Evolutionary conservation across 208 protist genomes (phyloP).

Genomic region (Kentomonas sorsogonicus): DNA sequence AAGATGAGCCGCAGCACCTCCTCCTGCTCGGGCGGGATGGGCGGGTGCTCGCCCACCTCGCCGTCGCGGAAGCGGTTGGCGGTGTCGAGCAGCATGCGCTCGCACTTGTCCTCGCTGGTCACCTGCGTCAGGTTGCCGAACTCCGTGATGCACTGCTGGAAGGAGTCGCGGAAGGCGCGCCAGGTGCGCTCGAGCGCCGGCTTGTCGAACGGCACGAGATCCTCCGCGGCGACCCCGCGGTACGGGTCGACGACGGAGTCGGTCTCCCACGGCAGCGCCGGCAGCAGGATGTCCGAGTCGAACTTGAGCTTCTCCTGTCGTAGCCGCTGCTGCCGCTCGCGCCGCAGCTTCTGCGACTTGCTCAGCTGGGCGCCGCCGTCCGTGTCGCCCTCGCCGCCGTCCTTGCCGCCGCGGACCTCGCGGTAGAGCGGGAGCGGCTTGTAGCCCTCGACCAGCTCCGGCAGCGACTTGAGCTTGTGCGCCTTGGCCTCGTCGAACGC

Average conservation of each 20-base stretch:
- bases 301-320: constrained; percentile 70
- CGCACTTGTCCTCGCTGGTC: constrained; percentile 70
- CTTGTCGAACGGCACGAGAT: constrained; percentile 75
- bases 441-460: constrained; percentile 76
- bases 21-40: constrained; percentile 63
- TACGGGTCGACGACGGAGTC: constrained; percentile 84
- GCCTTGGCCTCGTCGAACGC: constrained; percentile 84
- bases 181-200: constrained; percentile 74
- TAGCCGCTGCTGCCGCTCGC: constrained; percentile 70
- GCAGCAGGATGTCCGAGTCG: constrained; percentile 76
- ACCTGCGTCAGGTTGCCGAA: constrained; percentile 80
- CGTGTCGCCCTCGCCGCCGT: constrained; percentile 20
- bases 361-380: constrained; percentile 32
- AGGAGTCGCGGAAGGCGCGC: constrained; percentile 64
- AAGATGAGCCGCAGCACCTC: constrained; percentile 75
- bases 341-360: constrained; percentile 65
- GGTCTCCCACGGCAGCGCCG: constrained; percentile 80
- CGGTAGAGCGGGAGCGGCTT: constrained; percentile 79
- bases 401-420: constrained; percentile 45
- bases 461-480: constrained; percentile 62
- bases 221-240: constrained; percentile 52
- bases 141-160: constrained; percentile 79
- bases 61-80: constrained; percentile 72
- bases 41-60: constrained; percentile 70
- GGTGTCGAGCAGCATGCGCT: constrained; percentile 74